Conservation (phyloP, 139 green algal genomes). For the Picochlorum sp. region DNA sequence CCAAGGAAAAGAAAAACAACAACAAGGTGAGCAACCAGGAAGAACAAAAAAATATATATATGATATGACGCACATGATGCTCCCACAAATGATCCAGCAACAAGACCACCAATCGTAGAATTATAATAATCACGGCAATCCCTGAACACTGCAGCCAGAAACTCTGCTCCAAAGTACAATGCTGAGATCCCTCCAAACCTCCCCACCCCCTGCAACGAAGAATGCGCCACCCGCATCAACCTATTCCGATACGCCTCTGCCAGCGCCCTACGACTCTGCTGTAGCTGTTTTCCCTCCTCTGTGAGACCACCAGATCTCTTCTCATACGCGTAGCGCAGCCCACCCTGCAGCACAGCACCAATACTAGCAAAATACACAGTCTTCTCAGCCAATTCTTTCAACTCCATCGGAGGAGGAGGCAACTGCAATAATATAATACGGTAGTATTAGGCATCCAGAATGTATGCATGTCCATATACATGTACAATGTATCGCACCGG, state of each 20-base stretch:
- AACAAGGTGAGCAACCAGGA: no score
- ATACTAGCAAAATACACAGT: conserved; percentile 10
- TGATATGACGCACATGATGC: background rate
- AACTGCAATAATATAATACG: conserved; percentile 8
- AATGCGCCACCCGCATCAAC: conserved; percentile 15
- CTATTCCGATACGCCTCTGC: conserved; percentile 30
- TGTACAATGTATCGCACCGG: conserved; percentile 2
- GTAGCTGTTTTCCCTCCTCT: background rate
- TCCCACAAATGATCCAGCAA: conserved; percentile 18
- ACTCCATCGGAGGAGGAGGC: conserved; percentile 23
- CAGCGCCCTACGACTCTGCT: conserved; percentile 5
- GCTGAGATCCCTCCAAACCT: conserved; percentile 29
- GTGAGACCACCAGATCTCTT: background rate
- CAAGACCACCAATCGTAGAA: conserved; percentile 16
- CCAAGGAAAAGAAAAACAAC: no score
- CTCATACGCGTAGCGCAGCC: conserved; percentile 14
- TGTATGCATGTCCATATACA: no score
- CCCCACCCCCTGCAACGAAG: conserved; percentile 13
- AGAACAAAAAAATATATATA: no score
- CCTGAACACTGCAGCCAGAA: conserved; percentile 27
- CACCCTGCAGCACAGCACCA: conserved; percentile 21
- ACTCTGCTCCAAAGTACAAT: conserved; percentile 31
- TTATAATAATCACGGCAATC: conserved; percentile 21
- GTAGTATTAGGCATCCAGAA: background rate
- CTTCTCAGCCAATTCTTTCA: conserved; percentile 27